Evolutionary conservation across 2,329 filamentous ascomycete genomes (phyloP), one percentile per base, ranked within the genome.

Genomic region (Penicillium fuscoglaucum): DNA sequence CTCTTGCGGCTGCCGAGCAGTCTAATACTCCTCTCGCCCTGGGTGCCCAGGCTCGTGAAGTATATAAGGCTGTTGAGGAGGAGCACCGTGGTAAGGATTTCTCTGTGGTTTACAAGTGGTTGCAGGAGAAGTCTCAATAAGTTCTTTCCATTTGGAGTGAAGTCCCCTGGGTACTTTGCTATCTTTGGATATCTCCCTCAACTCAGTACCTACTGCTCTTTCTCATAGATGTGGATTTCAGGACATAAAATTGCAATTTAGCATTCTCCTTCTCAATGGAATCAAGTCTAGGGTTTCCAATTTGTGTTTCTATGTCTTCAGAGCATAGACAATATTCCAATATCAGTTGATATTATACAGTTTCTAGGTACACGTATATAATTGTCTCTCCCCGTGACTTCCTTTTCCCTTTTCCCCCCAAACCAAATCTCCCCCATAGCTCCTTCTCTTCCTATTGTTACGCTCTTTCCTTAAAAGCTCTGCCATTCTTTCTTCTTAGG

Each of bases 81-180:
- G 78, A 81, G 49, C 84, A 90, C 55, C 83, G 84, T 62, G 88
- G 89, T 0, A 84, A 87, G 58, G 90, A 95, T 71, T 95, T 95
- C 74, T 92, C 89, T 0, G 89, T 93, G 8, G 86, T 95, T 9
- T 95, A 93, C 73, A 82, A 87, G 67, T 90, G 88, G 77, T 68
- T 92, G 43, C 68, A 70, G 62, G 72, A 71, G 19, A 71, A 71
- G 61, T 74, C 74, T 19, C 54, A 67, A 60, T 66, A 63, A 33
- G 39, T 52, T 6, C 37, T 26, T 51, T 33, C 13, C 35, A 28
- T 24, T 35, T 31, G 31, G 29, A 43, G 33, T 46, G n/a, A 29
- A 17, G 17, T 28, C 41, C 13, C 24, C 28, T 35, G 17, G 21
- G 51, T 35, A 35, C 41, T 28, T 52, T 40, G 48, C 31, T 43